Evolutionary conservation across 1,139 yeast genomes (phyloP).

Genomic region (Geotrichum klebahnii): DNA sequence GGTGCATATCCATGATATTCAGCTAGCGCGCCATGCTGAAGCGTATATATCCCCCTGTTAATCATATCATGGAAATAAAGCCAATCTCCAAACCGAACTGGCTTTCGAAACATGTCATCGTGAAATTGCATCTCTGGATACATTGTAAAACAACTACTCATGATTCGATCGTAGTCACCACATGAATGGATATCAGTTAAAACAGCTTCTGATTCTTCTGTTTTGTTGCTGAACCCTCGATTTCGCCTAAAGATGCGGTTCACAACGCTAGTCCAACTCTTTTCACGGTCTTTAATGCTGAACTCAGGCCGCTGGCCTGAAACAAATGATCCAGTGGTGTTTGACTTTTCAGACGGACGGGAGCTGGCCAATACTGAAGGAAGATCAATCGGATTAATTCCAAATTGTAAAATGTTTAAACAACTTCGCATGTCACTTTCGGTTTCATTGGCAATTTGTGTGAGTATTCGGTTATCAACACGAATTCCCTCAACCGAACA

Average conservation of each 20-base stretch:
- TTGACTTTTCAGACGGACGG: conserved; percentile 1
- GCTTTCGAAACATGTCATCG: conserved; percentile 63
- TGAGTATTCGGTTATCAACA: conserved; percentile 42
- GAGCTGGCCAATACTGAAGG: neutral
- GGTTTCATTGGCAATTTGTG: conserved; percentile 61
- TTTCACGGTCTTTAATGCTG: conserved; percentile 28
- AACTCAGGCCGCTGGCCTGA: too few relatives aligned
- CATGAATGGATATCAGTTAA: conserved; percentile 47
- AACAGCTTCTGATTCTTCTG: conserved; percentile 15
- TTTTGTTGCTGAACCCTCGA: conserved; percentile 42
- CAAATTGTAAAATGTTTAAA: conserved; percentile 77
- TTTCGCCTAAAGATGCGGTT: conserved; percentile 38
- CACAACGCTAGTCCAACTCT: conserved; percentile 30
- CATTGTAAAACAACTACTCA: conserved; percentile 64
- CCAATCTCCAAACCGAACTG: conserved; percentile 73
- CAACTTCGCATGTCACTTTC: conserved; percentile 87
- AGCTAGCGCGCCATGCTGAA: conserved; percentile 48
- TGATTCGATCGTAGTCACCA: conserved; percentile 56
- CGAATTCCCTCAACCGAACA: conserved; percentile 47
- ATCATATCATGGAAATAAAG: conserved; percentile 60
- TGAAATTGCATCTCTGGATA: conserved; percentile 56
- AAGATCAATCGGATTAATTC: conserved; percentile 33
- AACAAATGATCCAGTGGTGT: conserved; percentile 17
- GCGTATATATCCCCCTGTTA: conserved; percentile 41
- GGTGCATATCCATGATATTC: conserved; percentile 57